phyloP scores from a whole-genome alignment of 75 land plant genomes.

The Pinus taeda region DNA sequence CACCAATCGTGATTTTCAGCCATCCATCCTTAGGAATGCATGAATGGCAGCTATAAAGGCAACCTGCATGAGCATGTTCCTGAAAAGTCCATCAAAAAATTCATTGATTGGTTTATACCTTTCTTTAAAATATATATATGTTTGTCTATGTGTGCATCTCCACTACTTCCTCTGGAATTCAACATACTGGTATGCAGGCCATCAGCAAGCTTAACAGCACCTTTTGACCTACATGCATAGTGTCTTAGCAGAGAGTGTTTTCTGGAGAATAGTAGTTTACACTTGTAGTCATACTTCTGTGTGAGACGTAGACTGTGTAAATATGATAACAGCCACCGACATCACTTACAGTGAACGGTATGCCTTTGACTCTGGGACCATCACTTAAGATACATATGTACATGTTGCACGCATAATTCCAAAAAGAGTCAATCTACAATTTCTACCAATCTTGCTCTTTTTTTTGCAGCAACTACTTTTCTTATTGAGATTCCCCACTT shows the following conservation, averaged over 20 bases:
- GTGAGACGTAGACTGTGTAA: neutral
- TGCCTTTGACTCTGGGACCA: neutral
- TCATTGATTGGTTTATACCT: too few species aligned
- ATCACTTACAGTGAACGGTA: neutral
- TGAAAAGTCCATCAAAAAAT: neutral
- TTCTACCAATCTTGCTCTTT: conserved; percentile 19
- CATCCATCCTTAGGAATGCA: neutral
- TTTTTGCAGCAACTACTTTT: conserved; percentile 28
- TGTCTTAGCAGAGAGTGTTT: neutral
- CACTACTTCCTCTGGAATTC: neutral
- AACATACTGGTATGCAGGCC: neutral
- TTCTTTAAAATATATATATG: too few species aligned
- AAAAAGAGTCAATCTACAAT: conserved; percentile 9
- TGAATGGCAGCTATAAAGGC: neutral
- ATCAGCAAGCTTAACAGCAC: neutral
- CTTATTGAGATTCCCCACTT: conserved; percentile 39
- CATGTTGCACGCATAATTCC: neutral
- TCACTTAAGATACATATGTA: neutral
- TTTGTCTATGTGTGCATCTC: too few species aligned
- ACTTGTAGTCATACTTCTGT: conserved; percentile 1
- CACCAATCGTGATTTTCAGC: neutral
- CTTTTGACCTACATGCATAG: neutral
- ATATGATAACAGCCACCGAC: conserved; percentile 2
- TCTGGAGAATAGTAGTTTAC: neutral
- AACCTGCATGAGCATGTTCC: neutral